phyloP scores from a whole-genome alignment of 441 rosid genomes.

The Pelargonium fulgidum region DNA sequence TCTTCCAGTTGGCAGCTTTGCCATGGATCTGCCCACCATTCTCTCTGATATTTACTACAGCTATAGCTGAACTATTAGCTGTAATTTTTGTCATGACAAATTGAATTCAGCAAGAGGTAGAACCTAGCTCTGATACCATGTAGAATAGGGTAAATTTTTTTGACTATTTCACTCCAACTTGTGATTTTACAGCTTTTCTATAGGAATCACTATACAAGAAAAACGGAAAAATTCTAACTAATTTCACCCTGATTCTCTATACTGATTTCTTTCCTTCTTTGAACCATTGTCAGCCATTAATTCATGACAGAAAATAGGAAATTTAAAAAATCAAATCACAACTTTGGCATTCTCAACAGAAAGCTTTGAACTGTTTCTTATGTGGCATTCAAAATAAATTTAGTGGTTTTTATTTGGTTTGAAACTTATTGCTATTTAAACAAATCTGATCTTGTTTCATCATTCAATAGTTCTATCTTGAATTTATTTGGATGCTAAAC shows the following conservation, averaged over 20 bases:
- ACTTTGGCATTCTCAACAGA: not conserved
- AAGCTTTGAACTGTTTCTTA: not conserved
- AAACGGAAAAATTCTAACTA: not conserved
- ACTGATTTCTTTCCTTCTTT: not conserved
- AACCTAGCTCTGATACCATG: constrained; percentile 2
- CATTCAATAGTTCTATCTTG: not conserved
- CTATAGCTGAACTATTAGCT: not conserved
- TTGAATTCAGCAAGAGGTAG: not conserved
- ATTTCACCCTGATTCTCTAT: not conserved
- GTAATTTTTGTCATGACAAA: not conserved
- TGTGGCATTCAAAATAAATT: too few relatives aligned
- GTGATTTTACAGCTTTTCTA: too few relatives aligned
- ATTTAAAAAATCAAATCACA: not conserved
- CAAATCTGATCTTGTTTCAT: not conserved
- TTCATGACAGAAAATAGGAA: not conserved
- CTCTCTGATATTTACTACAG: too few relatives aligned
- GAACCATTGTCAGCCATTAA: not conserved
- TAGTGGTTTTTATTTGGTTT: too few relatives aligned
- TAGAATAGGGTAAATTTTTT: not conserved
- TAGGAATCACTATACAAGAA: not conserved
- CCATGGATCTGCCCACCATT: too few relatives aligned
- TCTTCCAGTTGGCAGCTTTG: too few relatives aligned
- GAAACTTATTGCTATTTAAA: not conserved
- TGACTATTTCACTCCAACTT: not conserved
- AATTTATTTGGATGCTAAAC: not conserved